These are phyloP conservation scores for Rossbeevera mucosa DNA, from an alignment of 768 basidiomycete genomes.

Conservation along the genomic window DNA sequence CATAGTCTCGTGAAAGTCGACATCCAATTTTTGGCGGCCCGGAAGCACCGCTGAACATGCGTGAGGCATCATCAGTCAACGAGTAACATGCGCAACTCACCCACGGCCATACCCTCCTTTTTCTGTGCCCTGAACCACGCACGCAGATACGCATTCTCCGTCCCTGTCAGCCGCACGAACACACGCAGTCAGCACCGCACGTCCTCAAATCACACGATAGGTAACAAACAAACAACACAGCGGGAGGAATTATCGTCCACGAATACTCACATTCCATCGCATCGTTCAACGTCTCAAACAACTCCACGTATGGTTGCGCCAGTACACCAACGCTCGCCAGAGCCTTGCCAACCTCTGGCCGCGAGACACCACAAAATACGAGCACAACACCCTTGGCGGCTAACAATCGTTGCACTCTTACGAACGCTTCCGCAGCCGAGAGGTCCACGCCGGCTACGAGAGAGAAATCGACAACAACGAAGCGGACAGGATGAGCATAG, in stretches of 20 bases:
- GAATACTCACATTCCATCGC: constrained; percentile 85
- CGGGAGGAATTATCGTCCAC: background rate
- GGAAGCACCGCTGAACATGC: constrained; percentile 36
- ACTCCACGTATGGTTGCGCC: constrained; percentile 70
- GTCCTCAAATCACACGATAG: background rate
- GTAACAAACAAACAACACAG: constrained; percentile 2
- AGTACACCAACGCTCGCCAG: constrained; percentile 77
- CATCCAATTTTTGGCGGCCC: constrained; percentile 50
- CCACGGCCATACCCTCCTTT: constrained; percentile 41
- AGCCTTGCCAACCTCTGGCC: constrained; percentile 66
- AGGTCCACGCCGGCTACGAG: constrained; percentile 90
- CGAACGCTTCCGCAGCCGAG: constrained; percentile 92
- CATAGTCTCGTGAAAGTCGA: constrained; percentile 38
- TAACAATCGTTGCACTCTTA: constrained; percentile 81
- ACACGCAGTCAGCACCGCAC: background rate
- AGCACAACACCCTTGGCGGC: constrained; percentile 72
- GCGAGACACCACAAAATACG: constrained; percentile 80
- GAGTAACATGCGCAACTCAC: constrained; percentile 34
- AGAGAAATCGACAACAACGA: constrained; percentile 83
- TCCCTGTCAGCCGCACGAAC: constrained; percentile 50
- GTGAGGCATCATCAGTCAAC: background rate
- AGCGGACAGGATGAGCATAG: constrained; percentile 74
- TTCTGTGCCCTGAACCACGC: constrained; percentile 73
- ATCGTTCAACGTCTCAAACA: constrained; percentile 79
- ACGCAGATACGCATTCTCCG: constrained; percentile 86